Percentiles rank a stretch among this genome's conserved stretches.
These are phyloP conservation scores for Ceratobasidium sp. DNA, from an alignment of 1,284 basidiomycete species.

Conservation along the genomic window DNA sequence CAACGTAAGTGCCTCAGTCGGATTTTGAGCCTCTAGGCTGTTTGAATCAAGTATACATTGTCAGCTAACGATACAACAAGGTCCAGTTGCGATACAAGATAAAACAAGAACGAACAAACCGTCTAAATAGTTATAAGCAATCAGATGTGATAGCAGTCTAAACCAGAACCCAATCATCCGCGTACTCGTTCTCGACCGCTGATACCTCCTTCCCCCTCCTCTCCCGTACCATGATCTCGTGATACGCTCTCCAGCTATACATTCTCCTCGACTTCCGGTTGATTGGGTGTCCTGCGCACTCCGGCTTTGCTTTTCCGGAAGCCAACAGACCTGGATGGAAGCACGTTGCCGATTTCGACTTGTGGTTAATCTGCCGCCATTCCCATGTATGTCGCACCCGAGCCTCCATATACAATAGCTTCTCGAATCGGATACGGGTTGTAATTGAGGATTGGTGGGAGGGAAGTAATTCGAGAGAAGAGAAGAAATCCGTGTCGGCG, in stretches of 20 bases:
- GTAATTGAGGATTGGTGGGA: conserved; percentile 22
- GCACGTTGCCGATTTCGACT: conserved; percentile 17
- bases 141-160: neutral
- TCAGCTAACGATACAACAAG: neutral
- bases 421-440: conserved; percentile 32
- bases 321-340: neutral
- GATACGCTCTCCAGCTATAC: conserved; percentile 39
- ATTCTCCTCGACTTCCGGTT: conserved; percentile 9
- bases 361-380: conserved; percentile 17
- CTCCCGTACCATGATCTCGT: neutral
- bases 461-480: conserved; percentile 18
- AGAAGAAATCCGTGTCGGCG: conserved; percentile 19
- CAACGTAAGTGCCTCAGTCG: neutral
- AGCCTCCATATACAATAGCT: conserved; percentile 15
- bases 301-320: neutral
- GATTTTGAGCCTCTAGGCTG: neutral
- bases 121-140: neutral
- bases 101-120: neutral
- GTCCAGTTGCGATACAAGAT: neutral
- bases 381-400: conserved; percentile 36
- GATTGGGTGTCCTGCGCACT: conserved; percentile 24
- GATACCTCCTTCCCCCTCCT: neutral
- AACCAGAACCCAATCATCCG: conserved; percentile 32
- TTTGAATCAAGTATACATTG: neutral
- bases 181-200: neutral